Evolutionary conservation across 164 flowering plant genomes (phyloP).

Genomic region (grape (Vitis vinifera)): ASM3070453v1 NC_081812.1:21684001-21684500

Average conservation of each 20-base stretch:
- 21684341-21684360: slow-evolving; percentile 17
- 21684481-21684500: no score
- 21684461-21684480: no score
- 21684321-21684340: slow-evolving; percentile 18
- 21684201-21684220: slow-evolving; percentile 51
- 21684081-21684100: no score
- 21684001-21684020: slow-evolving; percentile 91
- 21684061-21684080: background rate
- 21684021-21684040: slow-evolving; percentile 31
- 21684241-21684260: no score
- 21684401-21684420: slow-evolving; percentile 10
- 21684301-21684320: slow-evolving; percentile 24
- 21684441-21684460: background rate
- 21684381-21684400: background rate
- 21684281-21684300: background rate
- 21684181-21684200: slow-evolving; percentile 57
- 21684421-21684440: background rate
- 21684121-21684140: slow-evolving; percentile 81
- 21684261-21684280: no score
- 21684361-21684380: slow-evolving; percentile 13
- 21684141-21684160: slow-evolving; percentile 82
- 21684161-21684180: slow-evolving; percentile 86
- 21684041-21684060: background rate
- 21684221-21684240: no score
- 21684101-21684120: slow-evolving; percentile 49